Base-by-base conservation (phyloP, 257 asterid species). In the Linaria vulgaris region DNA sequence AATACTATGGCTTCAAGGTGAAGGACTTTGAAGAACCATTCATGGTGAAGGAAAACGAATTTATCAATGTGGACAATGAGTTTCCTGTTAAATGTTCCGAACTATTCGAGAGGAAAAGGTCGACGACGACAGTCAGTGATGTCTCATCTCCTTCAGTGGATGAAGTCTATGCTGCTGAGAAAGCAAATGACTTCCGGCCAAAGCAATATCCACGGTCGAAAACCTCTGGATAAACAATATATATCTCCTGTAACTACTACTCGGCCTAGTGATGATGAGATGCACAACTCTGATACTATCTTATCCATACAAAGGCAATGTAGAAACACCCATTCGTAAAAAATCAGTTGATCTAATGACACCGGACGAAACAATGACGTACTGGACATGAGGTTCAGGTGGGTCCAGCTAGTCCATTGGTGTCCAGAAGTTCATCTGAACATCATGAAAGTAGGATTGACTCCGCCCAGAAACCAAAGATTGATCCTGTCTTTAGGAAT, bases 11-110 rank as follows among this genome's bases (percentile, higher is more conserved):
- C 48, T 90, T 89, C 76, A 74, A 91, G 10, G 67, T 87, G 69
- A 85, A 79, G 81, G 95, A 87, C 60, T 92, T 79, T 73, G 91
- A 90, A 87, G 99, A 87, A 75, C 90, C 96, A 59, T 94, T 85
- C 80, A 87, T 94, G 97, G 95, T 94, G 70, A 94, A 94, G 82
- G 99, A 94, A 73, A 85, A 79, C 43, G 61, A 85, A 46, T 87
- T 83, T 78, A 51, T 78, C 45, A 86, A 85, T 79, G 82, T 69
- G 24, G 97, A 94, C 63, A 80, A 64, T 59, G 96, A 94, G 74
- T 82, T 82, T 71, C 90, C 97, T 63, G 91, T 90, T 63, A 89
- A 83, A 85, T 76, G 88, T 68, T 89, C 99, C 43, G 77, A 79
- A 76, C 94, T 94, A 20, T 97, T 87, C 45, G 80, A 87, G 66